phyloP scores from a whole-genome alignment of 176 grass and related monocot genomes.

The Paspalum vaginatum region DNA sequence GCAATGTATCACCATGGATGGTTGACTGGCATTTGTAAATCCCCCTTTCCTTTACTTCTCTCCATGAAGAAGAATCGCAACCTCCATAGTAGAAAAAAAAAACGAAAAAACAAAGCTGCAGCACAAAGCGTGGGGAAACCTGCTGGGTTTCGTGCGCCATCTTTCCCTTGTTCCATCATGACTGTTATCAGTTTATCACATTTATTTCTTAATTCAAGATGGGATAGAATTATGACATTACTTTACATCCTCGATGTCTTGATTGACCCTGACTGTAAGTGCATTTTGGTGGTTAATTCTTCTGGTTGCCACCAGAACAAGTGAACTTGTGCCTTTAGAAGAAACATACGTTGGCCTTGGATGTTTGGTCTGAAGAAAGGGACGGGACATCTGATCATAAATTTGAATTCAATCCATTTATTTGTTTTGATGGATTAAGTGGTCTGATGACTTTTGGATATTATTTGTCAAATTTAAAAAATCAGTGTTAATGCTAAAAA shows the following conservation, averaged over 20 bases:
- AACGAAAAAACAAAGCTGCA: slow-evolving; percentile 39
- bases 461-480: no score
- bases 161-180: slow-evolving; percentile 44
- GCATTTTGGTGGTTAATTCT: background rate
- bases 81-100: slow-evolving; percentile 27
- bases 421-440: background rate
- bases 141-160: slow-evolving; percentile 52
- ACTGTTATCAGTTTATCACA: slow-evolving; percentile 49
- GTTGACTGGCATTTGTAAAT: slow-evolving; percentile 60
- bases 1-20: slow-evolving; percentile 18
- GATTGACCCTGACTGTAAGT: background rate
- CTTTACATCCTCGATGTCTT: background rate
- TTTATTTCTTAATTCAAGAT: slow-evolving; percentile 77
- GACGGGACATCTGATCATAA: background rate
- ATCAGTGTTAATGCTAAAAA: no score
- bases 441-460: no score
- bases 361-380: no score
- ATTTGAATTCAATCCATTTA: background rate
- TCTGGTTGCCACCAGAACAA: background rate
- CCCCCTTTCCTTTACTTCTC: slow-evolving; percentile 43
- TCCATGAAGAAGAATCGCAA: slow-evolving; percentile 36
- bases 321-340: no score
- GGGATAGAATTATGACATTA: slow-evolving; percentile 50
- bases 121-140: slow-evolving; percentile 48
- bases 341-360: no score